Conservation (phyloP, 1,284 basidiomycete species). For the Cutaneotrichosporon cavernicola region DNA sequence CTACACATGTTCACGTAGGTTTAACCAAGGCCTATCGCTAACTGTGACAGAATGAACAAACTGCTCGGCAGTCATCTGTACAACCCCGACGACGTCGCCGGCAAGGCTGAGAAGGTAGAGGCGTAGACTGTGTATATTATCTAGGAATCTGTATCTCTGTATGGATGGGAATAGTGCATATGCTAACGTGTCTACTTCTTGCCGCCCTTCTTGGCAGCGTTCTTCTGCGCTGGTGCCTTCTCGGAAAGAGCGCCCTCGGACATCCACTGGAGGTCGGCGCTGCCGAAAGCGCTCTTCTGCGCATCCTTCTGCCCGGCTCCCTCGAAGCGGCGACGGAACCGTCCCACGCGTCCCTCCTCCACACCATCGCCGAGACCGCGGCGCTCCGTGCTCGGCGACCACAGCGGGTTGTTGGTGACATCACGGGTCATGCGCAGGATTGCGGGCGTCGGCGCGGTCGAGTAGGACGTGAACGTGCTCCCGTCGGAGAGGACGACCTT, state of each 20-base stretch:
- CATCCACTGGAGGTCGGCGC: slow-evolving; percentile 52
- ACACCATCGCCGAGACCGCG: slow-evolving; percentile 63
- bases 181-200: slow-evolving; percentile 33
- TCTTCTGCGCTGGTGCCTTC: slow-evolving; percentile 35
- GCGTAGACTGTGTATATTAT: background rate
- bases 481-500: slow-evolving; percentile 78
- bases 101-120: slow-evolving; percentile 12
- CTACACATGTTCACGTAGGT: slow-evolving; percentile 56
- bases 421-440: slow-evolving; percentile 72
- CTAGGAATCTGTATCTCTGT: background rate
- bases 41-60: slow-evolving; percentile 51
- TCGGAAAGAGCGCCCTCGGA: slow-evolving; percentile 50
- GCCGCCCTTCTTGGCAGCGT: slow-evolving; percentile 28
- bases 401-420: slow-evolving; percentile 78
- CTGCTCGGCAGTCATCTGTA: slow-evolving; percentile 42
- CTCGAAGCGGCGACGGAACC: slow-evolving; percentile 74
- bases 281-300: slow-evolving; percentile 30
- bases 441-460: slow-evolving; percentile 73
- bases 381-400: slow-evolving; percentile 58
- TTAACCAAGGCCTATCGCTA: background rate
- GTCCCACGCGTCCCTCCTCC: slow-evolving; percentile 70
- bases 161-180: slow-evolving; percentile 11
- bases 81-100: slow-evolving; percentile 43
- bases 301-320: slow-evolving; percentile 14
- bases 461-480: slow-evolving; percentile 79